A percentile compares a stretch with the other conserved stretches of the same genome.
These are phyloP conservation scores for Pichia rugopelliculosa DNA, from an alignment of 805 yeast species.

Conservation along the genomic window DNA sequence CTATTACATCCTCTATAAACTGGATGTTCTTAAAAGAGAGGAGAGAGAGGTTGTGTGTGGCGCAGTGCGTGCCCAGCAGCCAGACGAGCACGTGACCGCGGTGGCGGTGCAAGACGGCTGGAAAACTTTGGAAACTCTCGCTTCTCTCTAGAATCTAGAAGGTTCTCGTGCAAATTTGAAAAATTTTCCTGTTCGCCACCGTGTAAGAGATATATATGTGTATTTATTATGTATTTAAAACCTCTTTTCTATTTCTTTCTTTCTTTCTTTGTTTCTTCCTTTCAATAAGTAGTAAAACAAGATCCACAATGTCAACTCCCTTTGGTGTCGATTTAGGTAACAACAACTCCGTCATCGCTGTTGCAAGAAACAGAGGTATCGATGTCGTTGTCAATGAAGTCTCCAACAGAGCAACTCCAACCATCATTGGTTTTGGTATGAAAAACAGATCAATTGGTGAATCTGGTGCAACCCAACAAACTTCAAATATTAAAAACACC, in stretches of 20 bases:
- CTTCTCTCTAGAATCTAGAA: too few species aligned
- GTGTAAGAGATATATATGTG: too few species aligned
- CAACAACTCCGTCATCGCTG: slow-evolving; percentile 85
- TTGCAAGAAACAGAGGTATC: slow-evolving; percentile 97
- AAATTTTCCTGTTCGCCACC: neutral
- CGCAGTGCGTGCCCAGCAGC: neutral
- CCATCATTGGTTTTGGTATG: slow-evolving; percentile 78
- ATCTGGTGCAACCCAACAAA: slow-evolving; percentile 91
- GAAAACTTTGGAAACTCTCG: neutral
- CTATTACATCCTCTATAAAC: neutral
- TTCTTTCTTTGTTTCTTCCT: neutral
- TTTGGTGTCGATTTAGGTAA: slow-evolving; percentile 98
- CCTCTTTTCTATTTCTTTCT: neutral
- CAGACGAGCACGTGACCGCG: too few species aligned
- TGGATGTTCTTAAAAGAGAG: neutral
- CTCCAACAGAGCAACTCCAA: slow-evolving; percentile 93
- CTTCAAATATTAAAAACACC: slow-evolving; percentile 93
- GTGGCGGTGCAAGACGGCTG: neutral
- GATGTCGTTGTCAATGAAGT: slow-evolving; percentile 98
- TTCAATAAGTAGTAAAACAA: neutral
- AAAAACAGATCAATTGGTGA: slow-evolving; percentile 93
- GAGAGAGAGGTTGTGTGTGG: neutral
- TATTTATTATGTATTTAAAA: too few species aligned
- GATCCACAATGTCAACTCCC: slow-evolving; percentile 92
- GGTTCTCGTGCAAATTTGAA: neutral